Percentiles rank a stretch among this genome's conserved stretches.
phyloP scores from a whole-genome alignment of 2,329 filamentous ascomycete species.

The Venturia nashicola region DNA sequence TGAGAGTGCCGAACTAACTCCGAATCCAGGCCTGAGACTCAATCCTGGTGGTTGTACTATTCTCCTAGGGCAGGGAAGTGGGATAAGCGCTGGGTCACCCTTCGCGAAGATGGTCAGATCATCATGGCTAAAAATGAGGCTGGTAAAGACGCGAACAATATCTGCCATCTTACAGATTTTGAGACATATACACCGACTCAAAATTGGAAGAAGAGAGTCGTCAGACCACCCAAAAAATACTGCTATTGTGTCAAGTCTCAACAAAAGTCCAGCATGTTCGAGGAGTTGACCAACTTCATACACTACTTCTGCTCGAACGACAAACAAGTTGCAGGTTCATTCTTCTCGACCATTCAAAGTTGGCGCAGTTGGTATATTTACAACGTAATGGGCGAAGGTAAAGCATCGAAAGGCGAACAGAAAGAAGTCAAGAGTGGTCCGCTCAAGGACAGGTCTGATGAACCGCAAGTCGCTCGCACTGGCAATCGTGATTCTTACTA shows the following conservation, averaged over 20 bases:
- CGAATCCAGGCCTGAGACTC: slow-evolving; percentile 43
- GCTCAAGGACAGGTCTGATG: slow-evolving; percentile 16
- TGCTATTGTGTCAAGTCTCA: slow-evolving; percentile 89
- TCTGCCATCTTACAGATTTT: slow-evolving; percentile 85
- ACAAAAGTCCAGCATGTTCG: slow-evolving; percentile 74
- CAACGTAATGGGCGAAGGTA: slow-evolving; percentile 51
- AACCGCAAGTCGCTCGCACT: slow-evolving; percentile 14
- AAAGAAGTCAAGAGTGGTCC: slow-evolving; percentile 11
- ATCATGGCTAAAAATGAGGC: slow-evolving; percentile 56
- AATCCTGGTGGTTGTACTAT: slow-evolving; percentile 63
- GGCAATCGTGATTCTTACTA: slow-evolving; percentile 10
- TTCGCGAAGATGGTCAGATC: slow-evolving; percentile 62
- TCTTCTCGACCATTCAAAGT: slow-evolving; percentile 57
- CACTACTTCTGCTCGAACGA: slow-evolving; percentile 87
- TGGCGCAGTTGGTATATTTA: slow-evolving; percentile 93
- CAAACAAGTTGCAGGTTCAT: slow-evolving; percentile 49
- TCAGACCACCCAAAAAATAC: slow-evolving; percentile 73
- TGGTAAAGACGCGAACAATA: slow-evolving; percentile 50
- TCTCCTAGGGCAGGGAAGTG: slow-evolving; percentile 75
- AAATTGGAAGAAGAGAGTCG: slow-evolving; percentile 52
- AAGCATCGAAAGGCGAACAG: slow-evolving; percentile 20
- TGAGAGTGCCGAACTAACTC: background rate
- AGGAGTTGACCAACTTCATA: slow-evolving; percentile 73
- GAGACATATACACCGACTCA: slow-evolving; percentile 75
- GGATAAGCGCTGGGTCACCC: slow-evolving; percentile 70